Base-by-base conservation (phyloP, 768 basidiomycete genomes). In the Serpula lacrymans region DNA sequence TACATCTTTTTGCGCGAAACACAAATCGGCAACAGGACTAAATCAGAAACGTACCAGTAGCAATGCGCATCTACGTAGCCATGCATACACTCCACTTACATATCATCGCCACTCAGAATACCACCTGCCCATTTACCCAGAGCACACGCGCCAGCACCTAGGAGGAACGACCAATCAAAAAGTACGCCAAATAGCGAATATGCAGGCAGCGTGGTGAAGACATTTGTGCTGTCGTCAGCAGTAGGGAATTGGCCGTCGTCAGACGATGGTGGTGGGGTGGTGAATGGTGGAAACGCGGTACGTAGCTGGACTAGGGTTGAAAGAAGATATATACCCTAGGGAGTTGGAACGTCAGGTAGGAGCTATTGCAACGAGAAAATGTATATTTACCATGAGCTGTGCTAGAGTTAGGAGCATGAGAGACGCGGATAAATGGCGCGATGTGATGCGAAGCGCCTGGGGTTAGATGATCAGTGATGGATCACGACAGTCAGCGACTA, bases 281-380 rank as follows among this genome's bases (percentile, higher is more conserved):
- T 53, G n/a, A 72, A 58, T 1, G 80, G 76, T 2, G 89, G 89
- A 58, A 92, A 89, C 9, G 83, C 82, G 20, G 82, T 80, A 28
- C 88, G 82, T 33, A 92, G 70, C 58, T 92, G 89, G 10, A 91
- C 80, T 34, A 91, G 65, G 0, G 88, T 91, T 3, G 87, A 82
- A 21, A 92, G 75, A 25, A 91, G 75, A 56, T 92, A 92, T 30
- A 87, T 84, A 9, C 83, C 85, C 88, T 91, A 48, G 20, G n/a
- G 33, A 25, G 13, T 9, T 26, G 34, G 27, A n/a, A 29, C 24
- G 47, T 32, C 25, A 37, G 27, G 9, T 25, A 41, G 28, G n/a
- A 22, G 11, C 28, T 10, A 21, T 13, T 18, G 11, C 18, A 33
- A 34, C 45, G 22, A 26, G 17, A 31, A 17, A 11, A 41, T 32